Evolutionary conservation across 257 asterid genomes (phyloP), one percentile per base, ranked within the genome.

Genomic region (Forsythia suspensa): DNA sequence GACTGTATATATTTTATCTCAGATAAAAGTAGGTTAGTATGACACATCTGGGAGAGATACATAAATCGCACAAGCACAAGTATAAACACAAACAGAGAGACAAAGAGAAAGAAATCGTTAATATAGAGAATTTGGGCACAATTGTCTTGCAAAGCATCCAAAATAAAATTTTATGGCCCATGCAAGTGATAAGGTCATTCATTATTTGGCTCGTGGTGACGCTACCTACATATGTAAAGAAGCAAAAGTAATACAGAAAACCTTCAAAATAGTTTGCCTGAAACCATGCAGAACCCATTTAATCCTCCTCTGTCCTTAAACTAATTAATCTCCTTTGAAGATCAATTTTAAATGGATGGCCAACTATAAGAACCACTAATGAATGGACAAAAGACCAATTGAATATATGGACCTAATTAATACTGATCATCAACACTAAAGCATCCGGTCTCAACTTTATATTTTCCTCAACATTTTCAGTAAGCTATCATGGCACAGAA

Each of bases 401-500:
- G 52, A 40, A 29, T 52, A 34, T 38, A 51, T 11, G 18, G 43
- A 51, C 41, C 75, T 21, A 76, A 71, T 34, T 59, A n/a, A 70
- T 6, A 36, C 10, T 41, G 16, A 44, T 67, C 36, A 15, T 29
- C 36, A 71, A 40, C 73, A 69, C 66, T 44, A 68, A 41, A 73
- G 10, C 70, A 40, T 55, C 70, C 29, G 44, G 69, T 55, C 20
- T 37, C 74, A 40, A 36, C 38, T 68, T 34, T 69, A 84, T n/a
- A 20, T 16, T 52, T 41, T 37, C 39, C 29, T 40, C 13, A 24
- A 43, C 43, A 57, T 55, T 1, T 69, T 66, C 18, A 48, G 5
- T 8, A 52, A 78, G 83, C 69, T 39, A 67, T 57, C 34, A 70
- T 71, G 39, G 68, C 38, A 71, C 20, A 37, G 18, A 48, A 24